Percentiles rank a stretch among this genome's conserved stretches.
These are phyloP conservation scores for Lagenidium giganteum DNA, from an alignment of 352 stramenopile species.

Conservation along the genomic window DNA sequence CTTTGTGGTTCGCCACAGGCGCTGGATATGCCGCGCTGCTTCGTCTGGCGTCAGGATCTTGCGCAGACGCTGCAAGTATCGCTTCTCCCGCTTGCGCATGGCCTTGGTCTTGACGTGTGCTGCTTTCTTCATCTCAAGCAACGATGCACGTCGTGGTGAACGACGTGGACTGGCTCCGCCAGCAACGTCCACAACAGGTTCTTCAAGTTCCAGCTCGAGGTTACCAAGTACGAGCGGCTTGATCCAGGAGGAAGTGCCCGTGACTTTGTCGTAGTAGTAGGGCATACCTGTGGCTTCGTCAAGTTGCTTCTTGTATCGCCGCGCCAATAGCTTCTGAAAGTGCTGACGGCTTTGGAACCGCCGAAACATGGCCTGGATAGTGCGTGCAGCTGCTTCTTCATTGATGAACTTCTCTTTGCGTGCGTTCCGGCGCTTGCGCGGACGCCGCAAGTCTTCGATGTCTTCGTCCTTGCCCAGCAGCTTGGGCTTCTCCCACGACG, in stretches of 20 bases:
- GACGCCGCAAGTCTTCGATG: slow-evolving; percentile 1
- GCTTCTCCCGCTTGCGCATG: slow-evolving; percentile 53
- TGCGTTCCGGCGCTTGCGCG: not conserved
- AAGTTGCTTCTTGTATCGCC: slow-evolving; percentile 55
- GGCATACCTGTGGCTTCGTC: slow-evolving; percentile 27
- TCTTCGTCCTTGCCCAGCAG: slow-evolving; percentile 23
- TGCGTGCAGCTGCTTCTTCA: slow-evolving; percentile 35
- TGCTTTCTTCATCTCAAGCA: slow-evolving; percentile 2
- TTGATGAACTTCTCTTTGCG: slow-evolving; percentile 13
- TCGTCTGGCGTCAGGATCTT: slow-evolving; percentile 43
- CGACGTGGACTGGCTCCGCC: not conserved
- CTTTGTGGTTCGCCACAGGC: slow-evolving; percentile 31
- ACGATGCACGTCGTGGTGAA: not conserved
- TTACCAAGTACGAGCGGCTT: slow-evolving; percentile 49
- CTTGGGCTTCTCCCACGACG: slow-evolving; percentile 60
- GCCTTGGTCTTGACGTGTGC: slow-evolving; percentile 48
- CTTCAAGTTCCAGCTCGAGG: slow-evolving; percentile 44
- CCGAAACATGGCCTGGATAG: slow-evolving; percentile 60
- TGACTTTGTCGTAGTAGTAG: slow-evolving; percentile 70
- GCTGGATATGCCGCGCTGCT: slow-evolving; percentile 49
- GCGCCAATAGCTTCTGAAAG: slow-evolving; percentile 33
- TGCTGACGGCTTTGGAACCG: slow-evolving; percentile 35
- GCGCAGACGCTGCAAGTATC: slow-evolving; percentile 49
- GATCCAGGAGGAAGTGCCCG: slow-evolving; percentile 44
- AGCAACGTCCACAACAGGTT: too few species aligned